Evolutionary conservation across 495 filamentous ascomycete species (phyloP).

Genomic region (Penicillium odoratum): DNA sequence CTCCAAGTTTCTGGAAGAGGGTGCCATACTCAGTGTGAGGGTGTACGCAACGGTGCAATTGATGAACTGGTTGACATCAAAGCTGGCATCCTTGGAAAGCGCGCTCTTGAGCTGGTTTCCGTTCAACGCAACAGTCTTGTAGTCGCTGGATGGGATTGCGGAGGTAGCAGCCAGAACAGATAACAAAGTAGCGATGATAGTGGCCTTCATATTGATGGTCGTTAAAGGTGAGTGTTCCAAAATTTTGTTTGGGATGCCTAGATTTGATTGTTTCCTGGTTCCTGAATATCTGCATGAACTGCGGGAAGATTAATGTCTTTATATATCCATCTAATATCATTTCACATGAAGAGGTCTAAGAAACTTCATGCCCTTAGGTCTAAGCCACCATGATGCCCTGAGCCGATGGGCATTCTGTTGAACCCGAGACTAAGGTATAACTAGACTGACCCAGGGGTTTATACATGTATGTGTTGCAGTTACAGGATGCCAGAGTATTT

Average conservation of each 20-base stretch:
- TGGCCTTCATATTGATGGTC: constrained; percentile 16
- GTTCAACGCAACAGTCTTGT: constrained; percentile 8
- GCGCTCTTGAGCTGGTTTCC: constrained; percentile 14
- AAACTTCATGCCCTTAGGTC: no score
- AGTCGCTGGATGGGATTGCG: not conserved
- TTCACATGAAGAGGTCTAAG: not conserved
- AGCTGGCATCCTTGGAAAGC: not conserved
- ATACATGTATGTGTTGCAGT: not conserved
- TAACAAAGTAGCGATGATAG: constrained; percentile 9
- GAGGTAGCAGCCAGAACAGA: constrained; percentile 10
- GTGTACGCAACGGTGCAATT: constrained; percentile 18
- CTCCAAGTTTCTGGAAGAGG: not conserved
- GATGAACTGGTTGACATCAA: constrained; percentile 15
- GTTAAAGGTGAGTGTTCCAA: not conserved
- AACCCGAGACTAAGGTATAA: not conserved
- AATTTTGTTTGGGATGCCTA: not conserved
- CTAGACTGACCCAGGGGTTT: not conserved
- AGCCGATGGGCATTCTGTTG: not conserved
- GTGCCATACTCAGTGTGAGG: constrained; percentile 15
- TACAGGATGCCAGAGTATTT: not conserved
- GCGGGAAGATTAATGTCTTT: not conserved
- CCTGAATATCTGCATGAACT: not conserved
- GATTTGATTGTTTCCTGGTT: not conserved
- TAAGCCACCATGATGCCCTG: no score
- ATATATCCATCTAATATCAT: not conserved